Conservation (phyloP, 2,329 filamentous ascomycete species). For the Pestalotiopsis sp. region DNA sequence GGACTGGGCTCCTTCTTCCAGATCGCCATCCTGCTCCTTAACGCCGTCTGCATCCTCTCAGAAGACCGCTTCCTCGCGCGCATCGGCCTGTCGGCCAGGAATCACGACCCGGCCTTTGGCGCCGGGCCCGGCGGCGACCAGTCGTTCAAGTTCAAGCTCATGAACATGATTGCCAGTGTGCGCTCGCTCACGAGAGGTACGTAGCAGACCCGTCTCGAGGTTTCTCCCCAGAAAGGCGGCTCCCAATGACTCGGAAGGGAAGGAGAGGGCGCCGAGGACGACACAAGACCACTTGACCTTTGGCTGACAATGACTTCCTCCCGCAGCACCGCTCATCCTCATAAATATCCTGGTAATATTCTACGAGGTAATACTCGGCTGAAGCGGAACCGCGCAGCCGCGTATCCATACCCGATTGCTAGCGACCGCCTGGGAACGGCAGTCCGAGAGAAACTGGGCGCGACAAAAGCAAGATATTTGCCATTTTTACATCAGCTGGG, state of each 20-base stretch:
- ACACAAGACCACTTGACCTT: not conserved
- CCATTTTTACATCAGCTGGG: slow-evolving; percentile 8
- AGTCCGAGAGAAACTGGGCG: not conserved
- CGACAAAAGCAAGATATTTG: not conserved
- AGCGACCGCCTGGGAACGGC: too few relatives aligned
- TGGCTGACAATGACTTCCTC: not conserved
- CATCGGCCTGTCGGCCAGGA: slow-evolving; percentile 77
- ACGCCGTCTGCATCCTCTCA: slow-evolving; percentile 89
- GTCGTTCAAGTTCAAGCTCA: slow-evolving; percentile 82
- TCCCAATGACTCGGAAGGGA: not conserved
- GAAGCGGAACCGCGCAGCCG: not conserved
- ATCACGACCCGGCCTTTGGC: slow-evolving; percentile 78
- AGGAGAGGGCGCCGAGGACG: not conserved
- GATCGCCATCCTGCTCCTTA: slow-evolving; percentile 74
- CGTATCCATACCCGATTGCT: not conserved
- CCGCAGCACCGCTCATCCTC: slow-evolving; percentile 77
- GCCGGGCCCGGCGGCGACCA: slow-evolving; percentile 60
- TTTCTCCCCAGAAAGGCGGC: not conserved
- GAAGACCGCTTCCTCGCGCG: slow-evolving; percentile 92
- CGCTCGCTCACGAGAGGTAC: slow-evolving; percentile 91
- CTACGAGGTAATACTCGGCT: slow-evolving; percentile 79
- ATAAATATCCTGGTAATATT: slow-evolving; percentile 82
- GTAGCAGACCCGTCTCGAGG: slow-evolving; percentile 33
- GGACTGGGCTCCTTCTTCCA: slow-evolving; percentile 62
- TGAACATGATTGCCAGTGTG: slow-evolving; percentile 88